Evolutionary conservation across 2,329 filamentous ascomycete species (phyloP), one percentile per base, ranked within the genome.

Genomic region (Aspergillus pseudoterreus): DNA sequence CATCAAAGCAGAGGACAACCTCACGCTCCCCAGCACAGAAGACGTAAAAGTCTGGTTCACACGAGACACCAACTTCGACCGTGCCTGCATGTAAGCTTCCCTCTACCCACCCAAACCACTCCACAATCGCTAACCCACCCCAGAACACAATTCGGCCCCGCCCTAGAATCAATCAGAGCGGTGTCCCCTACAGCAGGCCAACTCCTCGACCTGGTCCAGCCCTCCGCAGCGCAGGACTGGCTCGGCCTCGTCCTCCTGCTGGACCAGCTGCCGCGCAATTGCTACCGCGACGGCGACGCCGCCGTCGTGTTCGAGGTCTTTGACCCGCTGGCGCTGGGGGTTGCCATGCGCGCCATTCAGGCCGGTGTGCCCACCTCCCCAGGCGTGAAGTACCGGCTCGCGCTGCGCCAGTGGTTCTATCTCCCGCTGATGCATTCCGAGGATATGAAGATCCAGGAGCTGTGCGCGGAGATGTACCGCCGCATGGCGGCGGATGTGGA

Each of bases 211-310:
- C 44, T 54, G 14, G 41, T 60, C 6, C 57, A 57, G 33, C 50
- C 53, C 9, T 49, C 46, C 2, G 54, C 53, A 0, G 50, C 62
- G 0, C 38, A 57, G 5, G 49, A 53, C 6, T 64, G 61, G 62
- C 68, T 87, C 2, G 73, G 75, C 42, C 63, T 86, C 0, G 59
- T 83, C 4, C 58, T 87, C 2, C 72, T 87, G 2, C 74, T 87
- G 2, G 84, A 87, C 55, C 84, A 87, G 61, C 73, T 86, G 39
- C 75, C 83, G 0, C 78, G 84, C 2, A 86, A 87, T 61, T 75
- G 81, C 56, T 83, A 79, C 67, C 81, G 84, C 12, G 76, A 73
- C 0, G 68, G 71, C 0, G 66, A 80, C 21, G 64, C 72, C 3
- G 63, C 57, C 0, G 55, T 78, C 2, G 73, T 80, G 3, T 86